Conservation (phyloP, 345 rosid genomes). For the Lepidium aucheri region DNA sequence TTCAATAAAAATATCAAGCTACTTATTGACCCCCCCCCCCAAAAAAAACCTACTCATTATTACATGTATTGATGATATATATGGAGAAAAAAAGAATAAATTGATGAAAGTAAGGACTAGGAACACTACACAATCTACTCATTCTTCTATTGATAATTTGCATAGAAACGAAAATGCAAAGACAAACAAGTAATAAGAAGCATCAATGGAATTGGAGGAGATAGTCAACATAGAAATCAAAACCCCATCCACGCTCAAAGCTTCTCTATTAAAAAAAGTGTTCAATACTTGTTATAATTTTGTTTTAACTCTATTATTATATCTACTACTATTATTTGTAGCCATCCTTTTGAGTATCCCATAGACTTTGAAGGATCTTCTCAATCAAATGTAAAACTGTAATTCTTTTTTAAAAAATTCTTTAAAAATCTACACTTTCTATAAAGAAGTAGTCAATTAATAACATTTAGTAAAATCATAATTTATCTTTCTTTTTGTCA, state of each 20-base stretch:
- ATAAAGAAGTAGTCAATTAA: too few species aligned
- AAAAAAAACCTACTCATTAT: conserved; percentile 5
- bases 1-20: conserved; percentile 11
- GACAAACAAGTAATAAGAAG: conserved; percentile 18
- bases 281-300: conserved; percentile 28
- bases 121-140: conserved; percentile 31
- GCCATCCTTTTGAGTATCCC: conserved; percentile 15
- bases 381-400: background rate
- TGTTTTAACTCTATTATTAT: conserved; percentile 10
- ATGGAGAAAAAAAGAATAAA: conserved; percentile 3
- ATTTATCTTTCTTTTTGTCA: too few species aligned
- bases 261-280: too few species aligned
- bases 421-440: too few species aligned
- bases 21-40: background rate
- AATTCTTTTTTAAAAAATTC: too few species aligned
- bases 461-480: too few species aligned
- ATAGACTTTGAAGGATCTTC: background rate
- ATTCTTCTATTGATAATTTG: conserved; percentile 25
- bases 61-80: conserved; percentile 23
- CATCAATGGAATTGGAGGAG: conserved; percentile 15
- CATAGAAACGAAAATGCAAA: conserved; percentile 23
- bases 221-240: conserved; percentile 50
- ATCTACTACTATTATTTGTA: conserved; percentile 8
- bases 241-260: too few species aligned
- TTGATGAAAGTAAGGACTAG: conserved; percentile 30